These are phyloP conservation scores for Dryas alaskensis DNA, from an alignment of 306 rosid species.

Conservation along the genomic window DNA sequence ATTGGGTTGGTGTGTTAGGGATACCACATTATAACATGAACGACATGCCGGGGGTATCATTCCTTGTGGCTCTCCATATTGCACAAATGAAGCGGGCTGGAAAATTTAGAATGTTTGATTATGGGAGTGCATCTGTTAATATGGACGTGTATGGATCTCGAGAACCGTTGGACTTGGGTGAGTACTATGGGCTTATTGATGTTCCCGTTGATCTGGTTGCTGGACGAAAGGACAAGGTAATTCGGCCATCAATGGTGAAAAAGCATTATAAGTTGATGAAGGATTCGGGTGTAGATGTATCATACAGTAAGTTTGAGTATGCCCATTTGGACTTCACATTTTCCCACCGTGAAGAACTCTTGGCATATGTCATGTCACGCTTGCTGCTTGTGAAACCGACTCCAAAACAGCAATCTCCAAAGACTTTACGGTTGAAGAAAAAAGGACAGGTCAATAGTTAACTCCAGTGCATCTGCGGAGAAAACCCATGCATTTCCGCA, in stretches of 20 bases:
- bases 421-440: slow-evolving; percentile 29
- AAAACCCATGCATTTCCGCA: neutral
- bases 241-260: slow-evolving; percentile 81
- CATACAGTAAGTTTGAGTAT: slow-evolving; percentile 72
- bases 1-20: slow-evolving; percentile 90
- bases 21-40: slow-evolving; percentile 93
- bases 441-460: slow-evolving; percentile 29
- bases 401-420: slow-evolving; percentile 34
- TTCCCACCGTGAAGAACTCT: slow-evolving; percentile 86
- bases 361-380: slow-evolving; percentile 79
- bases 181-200: slow-evolving; percentile 54
- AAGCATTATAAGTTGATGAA: slow-evolving; percentile 75
- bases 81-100: slow-evolving; percentile 78
- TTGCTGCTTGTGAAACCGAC: slow-evolving; percentile 59
- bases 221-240: slow-evolving; percentile 82
- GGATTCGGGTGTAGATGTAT: slow-evolving; percentile 51
- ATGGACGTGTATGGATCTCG: slow-evolving; percentile 58
- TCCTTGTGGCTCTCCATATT: slow-evolving; percentile 71
- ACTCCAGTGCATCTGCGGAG: neutral
- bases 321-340: slow-evolving; percentile 95
- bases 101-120: slow-evolving; percentile 71
- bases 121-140: slow-evolving; percentile 57
- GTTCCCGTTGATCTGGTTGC: slow-evolving; percentile 89
- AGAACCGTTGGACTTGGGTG: slow-evolving; percentile 71
- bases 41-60: slow-evolving; percentile 91